Conservation (phyloP, 768 basidiomycete species). For the Fibroporia radiculosa region DNA sequence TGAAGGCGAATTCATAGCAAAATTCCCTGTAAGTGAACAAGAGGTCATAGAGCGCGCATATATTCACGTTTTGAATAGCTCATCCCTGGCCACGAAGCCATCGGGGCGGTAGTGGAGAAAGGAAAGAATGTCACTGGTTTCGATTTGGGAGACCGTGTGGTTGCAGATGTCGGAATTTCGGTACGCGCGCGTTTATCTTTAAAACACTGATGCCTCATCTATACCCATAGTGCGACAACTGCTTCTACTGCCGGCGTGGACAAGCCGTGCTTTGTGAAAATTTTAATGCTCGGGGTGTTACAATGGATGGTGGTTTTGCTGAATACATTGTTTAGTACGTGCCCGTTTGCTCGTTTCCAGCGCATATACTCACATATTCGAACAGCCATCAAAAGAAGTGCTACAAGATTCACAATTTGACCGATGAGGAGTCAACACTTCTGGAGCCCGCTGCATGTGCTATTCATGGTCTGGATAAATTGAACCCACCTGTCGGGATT, state of each 20-base stretch:
- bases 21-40: constrained; percentile 48
- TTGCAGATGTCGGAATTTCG: constrained; percentile 72
- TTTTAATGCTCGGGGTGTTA: constrained; percentile 76
- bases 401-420: constrained; percentile 83
- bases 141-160: constrained; percentile 71
- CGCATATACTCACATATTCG: background rate
- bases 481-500: constrained; percentile 73
- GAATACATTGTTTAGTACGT: constrained; percentile 81
- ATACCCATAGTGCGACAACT: constrained; percentile 58
- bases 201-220: constrained; percentile 2
- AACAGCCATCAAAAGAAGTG: constrained; percentile 63
- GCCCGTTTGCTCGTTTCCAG: background rate
- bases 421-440: constrained; percentile 82
- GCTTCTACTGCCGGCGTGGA: constrained; percentile 85
- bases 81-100: constrained; percentile 69
- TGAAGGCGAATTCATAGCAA: constrained; percentile 60
- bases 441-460: constrained; percentile 90
- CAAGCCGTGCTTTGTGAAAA: constrained; percentile 77
- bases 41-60: background rate
- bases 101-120: constrained; percentile 65
- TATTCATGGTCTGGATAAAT: constrained; percentile 86
- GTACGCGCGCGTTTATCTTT: constrained; percentile 25
- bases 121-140: constrained; percentile 82
- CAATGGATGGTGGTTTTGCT: constrained; percentile 80
- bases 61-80: constrained; percentile 29